A percentile compares a stretch with the other conserved stretches of the same genome.
phyloP scores from a whole-genome alignment of 176 grass and related monocot species.

The Cenchrus fungigraminus region DNA sequence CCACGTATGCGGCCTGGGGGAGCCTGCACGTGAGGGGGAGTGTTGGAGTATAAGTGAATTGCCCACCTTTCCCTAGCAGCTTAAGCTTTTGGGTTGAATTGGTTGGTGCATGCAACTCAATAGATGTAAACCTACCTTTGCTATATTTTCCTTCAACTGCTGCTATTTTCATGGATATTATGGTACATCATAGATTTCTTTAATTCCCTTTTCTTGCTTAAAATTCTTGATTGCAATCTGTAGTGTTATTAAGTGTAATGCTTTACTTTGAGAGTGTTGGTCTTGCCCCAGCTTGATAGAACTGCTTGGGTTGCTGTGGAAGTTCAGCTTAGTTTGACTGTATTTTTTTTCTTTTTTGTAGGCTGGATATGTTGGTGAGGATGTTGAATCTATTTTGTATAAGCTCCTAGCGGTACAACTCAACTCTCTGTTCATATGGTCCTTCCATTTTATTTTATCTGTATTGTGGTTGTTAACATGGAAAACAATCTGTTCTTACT shows the following conservation, averaged over 20 bases:
- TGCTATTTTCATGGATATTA: background rate
- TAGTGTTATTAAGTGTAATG: slow-evolving; percentile 8
- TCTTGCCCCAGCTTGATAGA: background rate
- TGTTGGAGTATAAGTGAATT: too few relatives aligned
- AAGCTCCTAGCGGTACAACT: slow-evolving; percentile 67
- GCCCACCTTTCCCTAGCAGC: too few relatives aligned
- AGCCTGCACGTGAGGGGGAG: too few relatives aligned
- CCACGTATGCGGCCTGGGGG: too few relatives aligned
- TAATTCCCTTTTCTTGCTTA: slow-evolving; percentile 3
- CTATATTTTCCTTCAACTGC: background rate
- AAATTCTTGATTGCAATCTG: background rate
- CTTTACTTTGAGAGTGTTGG: slow-evolving; percentile 19
- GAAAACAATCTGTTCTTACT: background rate
- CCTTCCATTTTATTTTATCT: slow-evolving; percentile 2
- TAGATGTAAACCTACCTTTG: background rate
- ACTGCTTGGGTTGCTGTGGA: background rate
- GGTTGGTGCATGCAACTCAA: too few relatives aligned
- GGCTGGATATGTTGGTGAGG: slow-evolving; percentile 86
- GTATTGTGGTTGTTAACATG: slow-evolving; percentile 3
- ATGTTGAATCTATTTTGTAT: slow-evolving; percentile 75
- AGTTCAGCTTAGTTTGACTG: slow-evolving; percentile 18
- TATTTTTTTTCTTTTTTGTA: slow-evolving; percentile 33
- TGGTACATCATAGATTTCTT: background rate
- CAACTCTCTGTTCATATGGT: background rate
- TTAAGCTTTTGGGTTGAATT: too few relatives aligned